phyloP scores from a whole-genome alignment of 2,329 filamentous ascomycete species.

The Didymella sp. region DNA sequence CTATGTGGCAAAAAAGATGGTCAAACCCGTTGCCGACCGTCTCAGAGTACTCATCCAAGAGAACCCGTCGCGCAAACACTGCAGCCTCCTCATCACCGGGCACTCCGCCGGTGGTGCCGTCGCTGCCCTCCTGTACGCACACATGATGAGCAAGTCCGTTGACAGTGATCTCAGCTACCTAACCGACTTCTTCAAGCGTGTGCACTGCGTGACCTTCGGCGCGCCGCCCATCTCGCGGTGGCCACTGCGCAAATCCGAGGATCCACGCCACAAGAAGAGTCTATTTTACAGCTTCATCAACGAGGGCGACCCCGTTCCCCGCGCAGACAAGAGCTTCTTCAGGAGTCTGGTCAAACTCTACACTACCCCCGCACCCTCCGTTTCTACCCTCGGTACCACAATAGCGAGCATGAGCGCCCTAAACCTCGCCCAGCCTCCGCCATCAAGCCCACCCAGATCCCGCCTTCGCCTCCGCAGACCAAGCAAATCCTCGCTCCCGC shows the following conservation, averaged over 20 bases:
- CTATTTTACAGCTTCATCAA: constrained; percentile 83
- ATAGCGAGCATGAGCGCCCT: constrained; percentile 36
- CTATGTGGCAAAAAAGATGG: constrained; percentile 76
- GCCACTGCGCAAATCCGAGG: constrained; percentile 67
- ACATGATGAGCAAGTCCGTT: constrained; percentile 73
- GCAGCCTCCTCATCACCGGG: constrained; percentile 81
- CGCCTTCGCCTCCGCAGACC: constrained; percentile 24
- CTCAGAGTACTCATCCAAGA: constrained; percentile 74
- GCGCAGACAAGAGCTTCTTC: constrained; percentile 80
- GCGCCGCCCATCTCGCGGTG: constrained; percentile 77
- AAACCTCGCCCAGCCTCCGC: constrained; percentile 26
- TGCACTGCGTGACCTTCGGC: constrained; percentile 89
- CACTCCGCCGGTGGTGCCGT: constrained; percentile 88
- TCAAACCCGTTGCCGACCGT: constrained; percentile 72
- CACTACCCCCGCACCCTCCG: constrained; percentile 62
- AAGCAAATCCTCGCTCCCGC: constrained; percentile 35
- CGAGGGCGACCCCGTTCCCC: constrained; percentile 80
- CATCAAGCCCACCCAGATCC: constrained; percentile 23
- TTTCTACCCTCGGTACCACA: constrained; percentile 22
- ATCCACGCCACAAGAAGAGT: constrained; percentile 62
- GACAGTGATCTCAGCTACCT: constrained; percentile 73
- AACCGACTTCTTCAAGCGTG: constrained; percentile 73
- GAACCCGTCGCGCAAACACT: constrained; percentile 68
- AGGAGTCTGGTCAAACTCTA: constrained; percentile 75
- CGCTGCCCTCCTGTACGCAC: constrained; percentile 77